phyloP scores from a whole-genome alignment of 495 filamentous ascomycete genomes.

The Tuber borchii region DNA sequence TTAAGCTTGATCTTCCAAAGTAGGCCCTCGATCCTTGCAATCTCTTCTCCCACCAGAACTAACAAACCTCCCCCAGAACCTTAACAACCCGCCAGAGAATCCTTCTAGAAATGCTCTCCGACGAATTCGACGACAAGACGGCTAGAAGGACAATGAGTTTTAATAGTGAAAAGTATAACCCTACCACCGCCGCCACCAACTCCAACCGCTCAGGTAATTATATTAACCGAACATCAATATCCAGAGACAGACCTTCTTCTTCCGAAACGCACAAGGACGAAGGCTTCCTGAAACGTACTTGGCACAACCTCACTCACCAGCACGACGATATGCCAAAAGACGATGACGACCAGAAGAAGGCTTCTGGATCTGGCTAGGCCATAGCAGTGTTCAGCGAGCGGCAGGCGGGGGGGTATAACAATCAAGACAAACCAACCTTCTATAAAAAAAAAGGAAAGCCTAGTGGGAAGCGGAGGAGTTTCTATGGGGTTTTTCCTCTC shows the following conservation, averaged over 20 bases:
- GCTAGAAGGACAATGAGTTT: conserved; percentile 88
- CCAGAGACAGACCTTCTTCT: conserved; percentile 25
- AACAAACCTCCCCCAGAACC: conserved; percentile 17
- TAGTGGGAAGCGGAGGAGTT: background rate
- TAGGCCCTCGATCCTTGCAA: conserved; percentile 44
- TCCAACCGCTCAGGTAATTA: background rate
- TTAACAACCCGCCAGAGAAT: conserved; percentile 81
- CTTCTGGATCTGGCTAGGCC: conserved; percentile 37
- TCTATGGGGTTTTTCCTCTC: background rate
- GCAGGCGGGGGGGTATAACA: background rate
- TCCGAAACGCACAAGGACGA: conserved; percentile 60
- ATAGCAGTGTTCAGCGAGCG: conserved; percentile 6
- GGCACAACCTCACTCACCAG: conserved; percentile 79
- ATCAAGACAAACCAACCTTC: background rate
- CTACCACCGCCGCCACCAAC: conserved; percentile 27
- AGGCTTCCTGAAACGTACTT: conserved; percentile 80
- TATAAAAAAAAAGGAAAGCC: background rate
- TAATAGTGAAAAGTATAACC: conserved; percentile 47
- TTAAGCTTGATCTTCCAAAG: conserved; percentile 91
- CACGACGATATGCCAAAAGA: conserved; percentile 50
- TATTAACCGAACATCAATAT: background rate
- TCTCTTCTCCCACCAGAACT: background rate
- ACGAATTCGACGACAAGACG: conserved; percentile 84
- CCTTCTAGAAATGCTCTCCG: conserved; percentile 87
- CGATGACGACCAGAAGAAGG: conserved; percentile 33